Conservation (phyloP, 305 asterid species). For the Striga hermonthica region DNA sequence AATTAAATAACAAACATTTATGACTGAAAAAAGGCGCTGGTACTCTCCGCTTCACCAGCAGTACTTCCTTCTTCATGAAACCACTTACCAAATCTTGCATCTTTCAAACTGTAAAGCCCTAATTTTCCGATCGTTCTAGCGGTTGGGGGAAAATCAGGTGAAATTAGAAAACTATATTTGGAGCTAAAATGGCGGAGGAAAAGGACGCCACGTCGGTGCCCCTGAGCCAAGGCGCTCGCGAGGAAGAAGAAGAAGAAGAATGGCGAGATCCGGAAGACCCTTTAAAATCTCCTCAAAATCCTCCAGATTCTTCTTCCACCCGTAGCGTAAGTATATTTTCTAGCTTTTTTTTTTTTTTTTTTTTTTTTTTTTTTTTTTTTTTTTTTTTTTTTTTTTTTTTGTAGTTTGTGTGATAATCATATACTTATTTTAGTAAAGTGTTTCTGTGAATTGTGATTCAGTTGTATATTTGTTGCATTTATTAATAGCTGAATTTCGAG, state of each 20-base stretch:
- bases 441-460: conserved; percentile 20
- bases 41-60: conserved; percentile 29
- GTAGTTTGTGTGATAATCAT: not conserved
- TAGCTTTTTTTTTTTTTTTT: not conserved
- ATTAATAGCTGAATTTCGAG: not conserved
- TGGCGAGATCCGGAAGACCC: conserved; percentile 74
- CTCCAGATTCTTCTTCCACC: conserved; percentile 83
- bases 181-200: conserved; percentile 66
- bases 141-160: conserved; percentile 26
- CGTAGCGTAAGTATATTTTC: conserved; percentile 47
- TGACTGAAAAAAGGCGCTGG: not conserved
- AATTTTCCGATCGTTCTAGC: conserved; percentile 26
- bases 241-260: conserved; percentile 53
- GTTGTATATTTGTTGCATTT: not conserved
- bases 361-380: not conserved
- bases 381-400: not conserved
- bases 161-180: conserved; percentile 20
- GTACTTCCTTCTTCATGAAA: conserved; percentile 34
- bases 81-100: conserved; percentile 4
- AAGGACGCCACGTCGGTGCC: conserved; percentile 82
- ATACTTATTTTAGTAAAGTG: conserved; percentile 11
- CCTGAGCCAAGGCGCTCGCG: conserved; percentile 63
- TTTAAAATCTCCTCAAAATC: conserved; percentile 55
- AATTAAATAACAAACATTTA: too few species aligned
- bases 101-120: conserved; percentile 29